Evolutionary conservation across 768 basidiomycete species (phyloP), one percentile per base, ranked within the genome.

Genomic region (Boletellus sp.): DNA sequence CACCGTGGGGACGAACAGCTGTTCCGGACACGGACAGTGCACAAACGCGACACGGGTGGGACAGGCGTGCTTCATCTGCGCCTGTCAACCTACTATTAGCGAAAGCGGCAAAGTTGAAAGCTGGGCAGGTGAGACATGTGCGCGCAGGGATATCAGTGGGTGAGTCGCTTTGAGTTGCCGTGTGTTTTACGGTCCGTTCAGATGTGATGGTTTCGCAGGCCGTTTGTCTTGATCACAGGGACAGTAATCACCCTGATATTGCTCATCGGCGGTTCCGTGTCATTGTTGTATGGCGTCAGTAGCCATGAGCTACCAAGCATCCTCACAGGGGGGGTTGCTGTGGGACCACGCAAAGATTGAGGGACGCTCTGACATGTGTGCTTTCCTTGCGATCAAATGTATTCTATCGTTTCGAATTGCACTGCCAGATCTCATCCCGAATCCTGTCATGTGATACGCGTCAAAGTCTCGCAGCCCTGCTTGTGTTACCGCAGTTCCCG

Each of bases 121-220:
- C 28, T 93, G 90, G 90, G 89, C 78, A 1, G 90, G 90, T 5
- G 75, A 78, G 45, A 78, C 74, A 54, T 93, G 90, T 56, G 82
- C 91, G 72, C 78, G 83, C 55, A 83, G 81, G 68, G 90, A 93
- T 61, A 70, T 92, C 42, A 90, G 87, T 74, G 81, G 80, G 90
- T 90, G 60, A 53, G 87, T 80, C 32, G 11, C 9, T 19, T 3
- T 17, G 34, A 15, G 9, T 16, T 10, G 10, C 35, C 31, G 2
- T 4, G 23, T 19, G 7, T 45, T 55, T 24, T n/a, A n/a, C 12
- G 6, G 26, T 50, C 31, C 45, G 8, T 50, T 20, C 32, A 10
- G 15, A 52, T 35, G n/a, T 35, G 12, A 33, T 52, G n/a, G 19
- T 32, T 42, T 17, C 19, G 3, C 53, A 92, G 90, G 12, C 80